Base-by-base conservation (phyloP, 768 basidiomycete genomes). In the Peribolospora kevripleyi region DNA sequence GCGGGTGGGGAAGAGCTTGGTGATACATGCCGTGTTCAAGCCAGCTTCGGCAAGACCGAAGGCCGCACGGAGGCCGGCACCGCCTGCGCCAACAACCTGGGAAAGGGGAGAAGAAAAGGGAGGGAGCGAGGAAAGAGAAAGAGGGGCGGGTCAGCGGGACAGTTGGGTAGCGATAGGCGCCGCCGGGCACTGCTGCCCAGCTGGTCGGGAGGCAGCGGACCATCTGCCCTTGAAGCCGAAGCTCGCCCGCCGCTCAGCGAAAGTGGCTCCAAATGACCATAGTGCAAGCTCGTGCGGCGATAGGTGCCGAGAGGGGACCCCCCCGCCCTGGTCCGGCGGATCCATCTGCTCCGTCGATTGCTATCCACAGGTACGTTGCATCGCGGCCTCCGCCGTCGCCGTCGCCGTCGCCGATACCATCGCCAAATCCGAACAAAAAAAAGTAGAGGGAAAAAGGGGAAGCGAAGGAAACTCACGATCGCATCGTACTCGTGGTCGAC, bases 401-500 rank as follows among this genome's bases (percentile, higher is more conserved):
- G 25, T 25, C 25, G 25, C 25, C 25, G 25, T 25, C 25, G 25
- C 25, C 25, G 25, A 1, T 25, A 25, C 25, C 25, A 2, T 4
- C 0, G 1, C 8, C 6, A 40, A 37, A 38, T n/a, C 51, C 56
- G 39, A 49, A 54, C 37, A 49, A 39, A 7, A 56, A 55, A 38
- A 53, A 51, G 37, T 5, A 39, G 49, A 11, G 40, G 50, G 55
- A 5, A 48, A 37, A 25, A 43, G 14, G 37, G 14, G 38, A 5
- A 25, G n/a, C 54, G 10, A 45, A 13, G 0, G 25, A 47, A 46
- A 10, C 6, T 86, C 56, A 97, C 91, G 62, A 98, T 81, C 13
- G 91, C 91, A 74, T 98, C 91, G 68, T 87, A 97, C 62, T 95
- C 90, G 67, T 98, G 93, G 67, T 98, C 93, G 62, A 98, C 88